These are phyloP conservation scores for Suillus sp. DNA, from an alignment of 768 basidiomycete genomes.

Conservation along the genomic window DNA sequence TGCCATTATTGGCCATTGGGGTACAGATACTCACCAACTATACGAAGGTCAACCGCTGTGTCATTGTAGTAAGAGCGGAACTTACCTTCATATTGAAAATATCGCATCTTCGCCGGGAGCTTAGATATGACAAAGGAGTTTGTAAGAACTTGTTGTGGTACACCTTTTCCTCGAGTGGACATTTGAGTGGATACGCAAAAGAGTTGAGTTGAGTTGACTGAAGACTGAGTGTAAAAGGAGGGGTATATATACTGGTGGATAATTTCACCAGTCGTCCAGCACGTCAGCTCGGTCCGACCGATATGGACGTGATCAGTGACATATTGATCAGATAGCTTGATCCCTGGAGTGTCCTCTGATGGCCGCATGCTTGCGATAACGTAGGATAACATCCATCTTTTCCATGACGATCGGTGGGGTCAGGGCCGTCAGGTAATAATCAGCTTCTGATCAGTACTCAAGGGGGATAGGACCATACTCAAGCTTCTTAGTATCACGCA, in stretches of 20 bases:
- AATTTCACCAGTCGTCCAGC: no score
- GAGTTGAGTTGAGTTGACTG: not conserved
- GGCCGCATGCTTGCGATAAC: conserved; percentile 4
- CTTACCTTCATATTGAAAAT: conserved; percentile 38
- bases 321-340: not conserved
- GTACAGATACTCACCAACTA: conserved; percentile 30
- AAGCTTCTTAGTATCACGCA: not conserved
- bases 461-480: conserved; percentile 1
- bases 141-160: conserved; percentile 29
- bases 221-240: not conserved
- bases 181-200: not conserved
- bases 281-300: not conserved
- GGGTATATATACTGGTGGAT: conserved; percentile 4
- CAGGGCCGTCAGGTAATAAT: not conserved
- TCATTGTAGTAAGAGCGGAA: conserved; percentile 10
- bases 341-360: not conserved
- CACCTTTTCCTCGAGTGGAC: not conserved
- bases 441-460: conserved; percentile 4
- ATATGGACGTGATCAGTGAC: conserved; percentile 8
- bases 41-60: conserved; percentile 8
- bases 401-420: conserved; percentile 4
- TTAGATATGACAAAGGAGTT: conserved; percentile 36
- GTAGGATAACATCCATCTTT: not conserved
- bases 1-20: not conserved
- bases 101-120: conserved; percentile 25